A percentile compares a stretch with the other conserved stretches of the same genome.
Evolutionary conservation across 73 alveolate genomes (phyloP).

Genomic region (Paramecium biaurelia): DNA sequence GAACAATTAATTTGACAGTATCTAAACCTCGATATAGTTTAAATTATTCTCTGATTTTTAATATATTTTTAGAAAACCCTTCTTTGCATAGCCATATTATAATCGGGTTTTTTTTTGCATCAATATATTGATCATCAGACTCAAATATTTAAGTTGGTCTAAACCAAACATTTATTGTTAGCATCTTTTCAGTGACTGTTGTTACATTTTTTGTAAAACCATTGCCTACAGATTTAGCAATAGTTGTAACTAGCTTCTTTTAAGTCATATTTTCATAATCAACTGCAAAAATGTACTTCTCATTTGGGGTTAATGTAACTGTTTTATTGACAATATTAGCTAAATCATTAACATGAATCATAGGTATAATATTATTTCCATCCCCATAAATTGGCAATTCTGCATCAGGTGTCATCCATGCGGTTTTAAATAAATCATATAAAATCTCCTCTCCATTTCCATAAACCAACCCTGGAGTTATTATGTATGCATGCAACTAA

Average conservation of each 20-base stretch:
- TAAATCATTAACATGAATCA: slow-evolving; percentile 68
- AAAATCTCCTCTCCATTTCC: slow-evolving; percentile 38
- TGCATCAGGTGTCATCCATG: slow-evolving; percentile 45
- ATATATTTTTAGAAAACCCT: slow-evolving; percentile 74
- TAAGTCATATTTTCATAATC: slow-evolving; percentile 55
- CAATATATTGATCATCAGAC: neutral
- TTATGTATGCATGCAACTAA: neutral
- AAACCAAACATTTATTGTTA: neutral
- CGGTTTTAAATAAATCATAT: neutral
- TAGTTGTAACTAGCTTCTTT: neutral
- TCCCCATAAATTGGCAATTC: slow-evolving; percentile 59
- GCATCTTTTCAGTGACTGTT: neutral
- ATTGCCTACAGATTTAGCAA: slow-evolving; percentile 10
- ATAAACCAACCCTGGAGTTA: neutral
- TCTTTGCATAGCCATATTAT: slow-evolving; percentile 73
- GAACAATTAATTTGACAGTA: slow-evolving; percentile 68
- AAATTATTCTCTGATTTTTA: slow-evolving; percentile 72
- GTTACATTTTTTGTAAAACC: neutral
- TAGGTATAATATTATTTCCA: slow-evolving; percentile 69
- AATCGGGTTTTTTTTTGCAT: slow-evolving; percentile 13
- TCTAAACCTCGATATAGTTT: slow-evolving; percentile 76
- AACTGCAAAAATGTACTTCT: slow-evolving; percentile 67
- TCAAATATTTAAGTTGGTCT: slow-evolving; percentile 30
- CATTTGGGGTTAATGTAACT: slow-evolving; percentile 6
- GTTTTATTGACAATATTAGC: slow-evolving; percentile 61